Conservation (phyloP, 768 basidiomycete genomes). For the Naganishia friedmannii region DNA sequence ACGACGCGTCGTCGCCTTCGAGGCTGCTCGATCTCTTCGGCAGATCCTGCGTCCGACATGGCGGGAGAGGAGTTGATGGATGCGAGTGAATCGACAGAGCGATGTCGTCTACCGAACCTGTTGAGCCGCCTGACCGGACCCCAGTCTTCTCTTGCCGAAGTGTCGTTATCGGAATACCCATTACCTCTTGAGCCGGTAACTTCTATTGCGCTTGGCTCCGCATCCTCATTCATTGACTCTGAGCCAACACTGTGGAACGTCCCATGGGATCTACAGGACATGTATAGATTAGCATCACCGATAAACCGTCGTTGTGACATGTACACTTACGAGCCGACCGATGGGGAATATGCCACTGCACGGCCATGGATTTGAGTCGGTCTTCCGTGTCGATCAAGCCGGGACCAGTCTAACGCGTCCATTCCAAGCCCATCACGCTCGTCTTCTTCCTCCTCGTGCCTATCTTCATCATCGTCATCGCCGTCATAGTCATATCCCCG, state of each 20-base stretch:
- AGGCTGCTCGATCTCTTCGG: not conserved
- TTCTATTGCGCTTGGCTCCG: no score
- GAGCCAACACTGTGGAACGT: not conserved
- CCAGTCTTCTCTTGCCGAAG: no score
- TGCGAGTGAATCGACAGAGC: not conserved
- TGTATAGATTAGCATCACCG: not conserved
- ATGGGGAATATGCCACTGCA: not conserved
- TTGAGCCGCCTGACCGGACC: no score
- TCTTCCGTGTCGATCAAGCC: not conserved
- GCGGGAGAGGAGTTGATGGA: no score
- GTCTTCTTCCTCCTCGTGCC: not conserved
- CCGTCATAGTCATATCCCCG: slow-evolving; percentile 10
- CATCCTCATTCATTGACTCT: no score
- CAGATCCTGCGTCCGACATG: not conserved
- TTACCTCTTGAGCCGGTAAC: no score
- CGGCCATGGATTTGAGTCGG: slow-evolving; percentile 1
- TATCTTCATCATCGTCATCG: not conserved
- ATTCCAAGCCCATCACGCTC: not conserved
- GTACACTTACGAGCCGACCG: slow-evolving; percentile 2
- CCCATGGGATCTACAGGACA: not conserved
- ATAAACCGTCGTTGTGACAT: not conserved
- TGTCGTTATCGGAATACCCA: no score
- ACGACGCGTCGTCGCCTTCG: slow-evolving; percentile 1
- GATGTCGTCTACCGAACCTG: not conserved
- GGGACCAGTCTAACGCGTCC: not conserved